These are phyloP conservation scores for Claviceps pusilla DNA, from an alignment of 2,329 filamentous ascomycete species.

Conservation along the genomic window DNA sequence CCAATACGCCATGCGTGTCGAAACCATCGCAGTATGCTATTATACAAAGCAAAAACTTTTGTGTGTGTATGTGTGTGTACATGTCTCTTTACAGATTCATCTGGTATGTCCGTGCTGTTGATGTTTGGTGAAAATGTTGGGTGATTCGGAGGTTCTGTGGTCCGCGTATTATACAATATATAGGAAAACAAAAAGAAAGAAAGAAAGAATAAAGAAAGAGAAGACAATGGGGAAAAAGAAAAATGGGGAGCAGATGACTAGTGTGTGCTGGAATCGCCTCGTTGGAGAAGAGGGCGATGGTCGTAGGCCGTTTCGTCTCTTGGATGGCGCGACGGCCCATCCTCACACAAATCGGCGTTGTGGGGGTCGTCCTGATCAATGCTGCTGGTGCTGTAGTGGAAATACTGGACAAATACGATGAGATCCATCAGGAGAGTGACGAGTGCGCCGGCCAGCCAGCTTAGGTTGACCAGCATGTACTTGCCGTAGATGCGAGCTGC, in stretches of 20 bases:
- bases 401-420: constrained; percentile 82
- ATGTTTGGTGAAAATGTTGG: too few species aligned
- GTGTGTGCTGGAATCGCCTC: constrained; percentile 13
- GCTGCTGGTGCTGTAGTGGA: constrained; percentile 47
- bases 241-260: not conserved
- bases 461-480: constrained; percentile 81
- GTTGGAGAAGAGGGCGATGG: constrained; percentile 23
- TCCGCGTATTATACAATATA: not conserved
- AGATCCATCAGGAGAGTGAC: constrained; percentile 77
- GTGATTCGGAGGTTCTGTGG: not conserved
- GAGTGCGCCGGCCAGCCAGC: constrained; percentile 79
- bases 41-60: too few species aligned
- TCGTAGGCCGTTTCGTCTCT: constrained; percentile 20
- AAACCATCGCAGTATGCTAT: too few species aligned
- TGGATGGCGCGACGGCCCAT: constrained; percentile 9
- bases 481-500: constrained; percentile 51
- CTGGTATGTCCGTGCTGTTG: too few species aligned
- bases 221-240: not conserved
- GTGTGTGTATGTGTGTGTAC: too few species aligned
- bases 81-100: too few species aligned
- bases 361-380: constrained; percentile 12
- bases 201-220: not conserved
- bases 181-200: not conserved
- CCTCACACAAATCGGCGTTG: constrained; percentile 12
- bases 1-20: too few species aligned